Evolutionary conservation across 805 yeast species (phyloP).

Genomic region (Wickerhamomyces queroliae): DNA sequence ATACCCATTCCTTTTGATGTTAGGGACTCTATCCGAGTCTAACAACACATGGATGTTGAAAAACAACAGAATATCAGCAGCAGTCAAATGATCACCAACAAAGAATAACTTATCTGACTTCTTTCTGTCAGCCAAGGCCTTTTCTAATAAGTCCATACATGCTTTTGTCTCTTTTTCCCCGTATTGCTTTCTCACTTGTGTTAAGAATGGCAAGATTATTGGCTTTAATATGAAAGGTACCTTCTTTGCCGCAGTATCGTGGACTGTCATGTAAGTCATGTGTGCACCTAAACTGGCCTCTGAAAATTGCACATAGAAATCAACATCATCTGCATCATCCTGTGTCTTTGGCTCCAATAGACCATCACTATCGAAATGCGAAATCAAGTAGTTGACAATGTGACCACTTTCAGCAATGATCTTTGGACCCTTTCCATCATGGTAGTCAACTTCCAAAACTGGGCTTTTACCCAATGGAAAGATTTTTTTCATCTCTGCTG

Average conservation of each 20-base stretch:
- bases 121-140: neutral
- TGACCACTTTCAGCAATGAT: constrained; percentile 47
- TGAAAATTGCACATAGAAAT: constrained; percentile 48
- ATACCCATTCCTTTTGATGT: too few species aligned
- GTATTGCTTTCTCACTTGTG: constrained; percentile 37
- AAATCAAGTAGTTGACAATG: constrained; percentile 43
- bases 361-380: constrained; percentile 36
- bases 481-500: constrained; percentile 40
- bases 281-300: constrained; percentile 59
- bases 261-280: constrained; percentile 30
- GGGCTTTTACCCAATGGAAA: constrained; percentile 68
- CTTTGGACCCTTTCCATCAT: constrained; percentile 20
- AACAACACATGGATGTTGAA: constrained; percentile 28
- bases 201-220: constrained; percentile 40
- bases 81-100: constrained; percentile 34
- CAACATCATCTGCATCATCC: constrained; percentile 37
- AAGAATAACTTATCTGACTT: neutral
- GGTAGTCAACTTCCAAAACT: constrained; percentile 40
- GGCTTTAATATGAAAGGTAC: constrained; percentile 45
- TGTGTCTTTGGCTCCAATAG: constrained; percentile 32
- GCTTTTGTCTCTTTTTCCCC: constrained; percentile 35
- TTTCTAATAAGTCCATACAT: neutral
- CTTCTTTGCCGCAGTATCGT: constrained; percentile 30
- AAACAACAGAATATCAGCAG: constrained; percentile 37
- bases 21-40: too few species aligned